phyloP scores from a whole-genome alignment of 78 protist species.

The Carpediemonas membranifera region DNA sequence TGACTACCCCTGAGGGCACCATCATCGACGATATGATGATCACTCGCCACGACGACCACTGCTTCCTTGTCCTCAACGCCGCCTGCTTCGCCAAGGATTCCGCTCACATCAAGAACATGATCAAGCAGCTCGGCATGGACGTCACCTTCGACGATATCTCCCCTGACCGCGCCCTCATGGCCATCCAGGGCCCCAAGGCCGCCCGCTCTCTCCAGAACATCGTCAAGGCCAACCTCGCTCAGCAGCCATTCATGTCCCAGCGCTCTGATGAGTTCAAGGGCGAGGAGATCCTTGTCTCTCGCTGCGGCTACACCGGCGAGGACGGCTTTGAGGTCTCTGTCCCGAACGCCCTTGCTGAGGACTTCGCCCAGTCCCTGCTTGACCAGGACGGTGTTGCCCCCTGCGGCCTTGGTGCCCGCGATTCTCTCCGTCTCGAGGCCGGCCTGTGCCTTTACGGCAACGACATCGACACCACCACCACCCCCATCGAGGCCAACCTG shows the following conservation, averaged over 20 bases:
- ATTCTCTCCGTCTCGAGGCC: slow-evolving; percentile 84
- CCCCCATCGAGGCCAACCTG: slow-evolving; percentile 70
- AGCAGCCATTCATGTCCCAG: slow-evolving; percentile 58
- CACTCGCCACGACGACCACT: slow-evolving; percentile 28
- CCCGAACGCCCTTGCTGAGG: slow-evolving; percentile 15
- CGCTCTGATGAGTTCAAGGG: not conserved
- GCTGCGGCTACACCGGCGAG: slow-evolving; percentile 92
- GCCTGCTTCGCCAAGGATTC: slow-evolving; percentile 76
- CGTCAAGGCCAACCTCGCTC: slow-evolving; percentile 19
- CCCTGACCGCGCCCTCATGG: slow-evolving; percentile 16
- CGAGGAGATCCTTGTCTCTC: slow-evolving; percentile 27
- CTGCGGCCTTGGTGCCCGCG: slow-evolving; percentile 89
- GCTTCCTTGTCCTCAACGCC: slow-evolving; percentile 80
- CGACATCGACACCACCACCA: slow-evolving; percentile 66
- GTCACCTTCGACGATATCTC: slow-evolving; percentile 39
- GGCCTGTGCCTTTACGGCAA: slow-evolving; percentile 90
- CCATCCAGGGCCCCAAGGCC: slow-evolving; percentile 77
- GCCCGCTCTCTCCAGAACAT: slow-evolving; percentile 23
- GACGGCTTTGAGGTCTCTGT: slow-evolving; percentile 90
- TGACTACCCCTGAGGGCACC: slow-evolving; percentile 68
- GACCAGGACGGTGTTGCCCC: slow-evolving; percentile 29
- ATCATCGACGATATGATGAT: slow-evolving; percentile 81
- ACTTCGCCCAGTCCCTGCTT: slow-evolving; percentile 40
- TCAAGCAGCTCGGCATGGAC: slow-evolving; percentile 19
- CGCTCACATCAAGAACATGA: slow-evolving; percentile 45